Conservation (phyloP, 108 stramenopile species). For the Nannochloropsis salina region DNA sequence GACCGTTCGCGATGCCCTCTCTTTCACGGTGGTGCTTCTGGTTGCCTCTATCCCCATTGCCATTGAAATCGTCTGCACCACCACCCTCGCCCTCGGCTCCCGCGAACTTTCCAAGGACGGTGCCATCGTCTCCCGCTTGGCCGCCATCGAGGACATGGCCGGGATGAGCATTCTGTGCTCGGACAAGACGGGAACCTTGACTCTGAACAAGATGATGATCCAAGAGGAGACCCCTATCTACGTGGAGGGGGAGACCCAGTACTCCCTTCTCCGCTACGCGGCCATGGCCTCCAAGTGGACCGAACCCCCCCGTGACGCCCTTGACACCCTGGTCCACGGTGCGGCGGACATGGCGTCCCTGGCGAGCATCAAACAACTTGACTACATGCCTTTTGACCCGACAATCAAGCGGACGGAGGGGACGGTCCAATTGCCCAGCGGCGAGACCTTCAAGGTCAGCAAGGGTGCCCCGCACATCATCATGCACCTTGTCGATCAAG, state of each 20-base stretch:
- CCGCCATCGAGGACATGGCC: slow-evolving; percentile 69
- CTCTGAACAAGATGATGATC: slow-evolving; percentile 68
- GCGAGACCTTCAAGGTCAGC: slow-evolving; percentile 55
- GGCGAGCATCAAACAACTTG: slow-evolving; percentile 32
- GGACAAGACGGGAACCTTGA: slow-evolving; percentile 80
- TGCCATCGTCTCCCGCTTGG: slow-evolving; percentile 66
- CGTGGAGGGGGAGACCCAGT: slow-evolving; percentile 23
- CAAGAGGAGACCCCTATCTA: slow-evolving; percentile 57
- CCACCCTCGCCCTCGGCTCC: slow-evolving; percentile 69
- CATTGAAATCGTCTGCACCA: slow-evolving; percentile 68
- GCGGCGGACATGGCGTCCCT: slow-evolving; percentile 26
- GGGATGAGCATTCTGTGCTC: slow-evolving; percentile 69
- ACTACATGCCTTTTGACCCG: slow-evolving; percentile 72
- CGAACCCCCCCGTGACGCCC: slow-evolving; percentile 30
- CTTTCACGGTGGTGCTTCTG: slow-evolving; percentile 62
- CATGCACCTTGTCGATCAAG: slow-evolving; percentile 44
- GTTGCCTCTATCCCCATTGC: slow-evolving; percentile 71
- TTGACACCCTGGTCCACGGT: slow-evolving; percentile 31
- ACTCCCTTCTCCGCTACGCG: slow-evolving; percentile 29
- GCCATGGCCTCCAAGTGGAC: slow-evolving; percentile 40
- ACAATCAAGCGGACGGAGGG: slow-evolving; percentile 66
- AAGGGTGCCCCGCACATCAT: slow-evolving; percentile 73
- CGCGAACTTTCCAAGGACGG: slow-evolving; percentile 56
- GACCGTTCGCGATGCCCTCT: slow-evolving; percentile 23
- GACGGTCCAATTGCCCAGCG: slow-evolving; percentile 18